Conservation (phyloP, 2,329 filamentous ascomycete genomes). For the Emmonsiellopsis sp. region DNA sequence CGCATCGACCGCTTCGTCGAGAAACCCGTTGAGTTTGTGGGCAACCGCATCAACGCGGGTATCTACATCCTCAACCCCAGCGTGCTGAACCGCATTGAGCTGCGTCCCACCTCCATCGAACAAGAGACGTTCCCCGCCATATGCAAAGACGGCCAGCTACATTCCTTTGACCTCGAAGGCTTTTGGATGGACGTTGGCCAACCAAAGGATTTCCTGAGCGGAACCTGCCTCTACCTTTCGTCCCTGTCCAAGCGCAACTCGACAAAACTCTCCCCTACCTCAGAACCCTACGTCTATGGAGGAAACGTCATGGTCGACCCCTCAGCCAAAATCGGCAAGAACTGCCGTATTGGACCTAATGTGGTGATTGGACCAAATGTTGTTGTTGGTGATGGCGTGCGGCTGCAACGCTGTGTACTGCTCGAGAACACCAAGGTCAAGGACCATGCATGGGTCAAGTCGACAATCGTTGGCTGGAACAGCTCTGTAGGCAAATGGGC, state of each 20-base stretch:
- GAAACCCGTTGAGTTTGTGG: constrained; percentile 97
- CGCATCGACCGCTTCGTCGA: constrained; percentile 98
- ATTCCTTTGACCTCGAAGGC: constrained; percentile 92
- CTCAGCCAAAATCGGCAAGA: constrained; percentile 91
- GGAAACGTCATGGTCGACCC: constrained; percentile 95
- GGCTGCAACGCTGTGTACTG: constrained; percentile 85
- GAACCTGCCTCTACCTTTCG: constrained; percentile 91
- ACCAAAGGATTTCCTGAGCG: constrained; percentile 94
- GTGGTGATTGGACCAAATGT: constrained; percentile 92
- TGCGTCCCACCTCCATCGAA: constrained; percentile 94
- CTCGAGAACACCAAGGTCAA: constrained; percentile 87
- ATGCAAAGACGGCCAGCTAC: constrained; percentile 76
- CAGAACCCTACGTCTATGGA: constrained; percentile 74
- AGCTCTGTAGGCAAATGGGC: constrained; percentile 93
- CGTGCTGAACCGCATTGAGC: constrained; percentile 82
- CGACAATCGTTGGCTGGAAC: constrained; percentile 97
- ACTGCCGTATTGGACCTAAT: constrained; percentile 96
- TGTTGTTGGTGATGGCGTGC: constrained; percentile 84
- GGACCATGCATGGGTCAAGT: constrained; percentile 98
- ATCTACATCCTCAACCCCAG: constrained; percentile 97
- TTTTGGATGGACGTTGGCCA: constrained; percentile 99
- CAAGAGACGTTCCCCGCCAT: constrained; percentile 98
- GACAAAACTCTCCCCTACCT: constrained; percentile 65
- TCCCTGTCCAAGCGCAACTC: constrained; percentile 84
- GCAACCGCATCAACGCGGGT: constrained; percentile 97